These are phyloP conservation scores for Tricholomella constricta DNA, from an alignment of 768 basidiomycete species.

Conservation along the genomic window DNA sequence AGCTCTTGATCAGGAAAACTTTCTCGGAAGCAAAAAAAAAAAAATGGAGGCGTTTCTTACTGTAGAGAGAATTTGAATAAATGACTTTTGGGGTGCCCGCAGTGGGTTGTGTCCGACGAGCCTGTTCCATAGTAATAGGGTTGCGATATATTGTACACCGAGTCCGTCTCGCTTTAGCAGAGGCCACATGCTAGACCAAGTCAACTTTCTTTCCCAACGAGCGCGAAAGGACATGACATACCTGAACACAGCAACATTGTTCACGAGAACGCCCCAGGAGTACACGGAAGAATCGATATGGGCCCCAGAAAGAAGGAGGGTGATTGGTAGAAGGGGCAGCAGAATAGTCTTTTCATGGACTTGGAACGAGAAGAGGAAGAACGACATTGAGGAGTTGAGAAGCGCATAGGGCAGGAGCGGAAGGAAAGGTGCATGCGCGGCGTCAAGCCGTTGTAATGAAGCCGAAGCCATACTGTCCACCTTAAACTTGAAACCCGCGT, in stretches of 20 bases:
- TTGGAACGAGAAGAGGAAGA: constrained; percentile 96
- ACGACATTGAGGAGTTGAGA: constrained; percentile 81
- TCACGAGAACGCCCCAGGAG: constrained; percentile 72
- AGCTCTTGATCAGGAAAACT: constrained; percentile 5
- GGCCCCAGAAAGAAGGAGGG: constrained; percentile 66
- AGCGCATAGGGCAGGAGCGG: constrained; percentile 80
- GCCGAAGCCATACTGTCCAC: constrained; percentile 20
- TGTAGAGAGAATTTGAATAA: constrained; percentile 54
- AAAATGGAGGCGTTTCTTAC: constrained; percentile 33
- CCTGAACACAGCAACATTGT: constrained; percentile 90
- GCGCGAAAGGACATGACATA: constrained; percentile 31
- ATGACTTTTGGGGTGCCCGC: constrained; percentile 42
- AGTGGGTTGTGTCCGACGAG: constrained; percentile 78
- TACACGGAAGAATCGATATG: constrained; percentile 58
- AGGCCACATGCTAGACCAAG: constrained; percentile 81
- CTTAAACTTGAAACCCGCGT: constrained; percentile 32
- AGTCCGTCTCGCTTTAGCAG: constrained; percentile 79
- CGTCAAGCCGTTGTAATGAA: constrained; percentile 9
- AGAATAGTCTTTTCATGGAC: constrained; percentile 95
- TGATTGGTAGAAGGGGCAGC: constrained; percentile 82
- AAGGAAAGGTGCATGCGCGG: constrained; percentile 46
- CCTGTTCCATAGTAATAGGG: constrained; percentile 79
- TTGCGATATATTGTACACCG: constrained; percentile 69
- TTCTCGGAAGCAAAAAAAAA: background rate
- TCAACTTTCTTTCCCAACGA: too few species aligned